phyloP scores from a whole-genome alignment of 2,329 filamentous ascomycete genomes.

The Xylariales sp. region DNA sequence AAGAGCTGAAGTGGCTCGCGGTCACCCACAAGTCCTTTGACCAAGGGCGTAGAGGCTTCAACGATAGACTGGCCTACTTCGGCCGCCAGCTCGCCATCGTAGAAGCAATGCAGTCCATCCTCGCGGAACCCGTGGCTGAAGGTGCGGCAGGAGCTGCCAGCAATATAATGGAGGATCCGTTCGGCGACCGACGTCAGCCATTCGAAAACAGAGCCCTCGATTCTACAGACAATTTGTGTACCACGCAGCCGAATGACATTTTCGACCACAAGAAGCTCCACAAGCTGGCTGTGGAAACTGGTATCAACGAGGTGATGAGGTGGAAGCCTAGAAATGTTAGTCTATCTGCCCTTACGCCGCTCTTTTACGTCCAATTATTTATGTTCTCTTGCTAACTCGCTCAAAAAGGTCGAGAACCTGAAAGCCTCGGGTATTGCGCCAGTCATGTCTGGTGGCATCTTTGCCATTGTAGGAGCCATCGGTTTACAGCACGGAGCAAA shows the following conservation, averaged over 20 bases:
- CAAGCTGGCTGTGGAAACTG: constrained; percentile 63
- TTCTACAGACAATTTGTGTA: constrained; percentile 68
- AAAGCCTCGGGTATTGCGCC: constrained; percentile 67
- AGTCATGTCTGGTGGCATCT: constrained; percentile 72
- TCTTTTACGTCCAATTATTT: too few relatives aligned
- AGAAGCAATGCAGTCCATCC: constrained; percentile 32
- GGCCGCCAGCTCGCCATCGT: constrained; percentile 32
- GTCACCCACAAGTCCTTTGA: constrained; percentile 99
- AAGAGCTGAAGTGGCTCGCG: constrained; percentile 94
- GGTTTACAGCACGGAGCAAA: constrained; percentile 83
- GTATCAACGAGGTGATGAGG: constrained; percentile 70
- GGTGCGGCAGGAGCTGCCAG: constrained; percentile 13
- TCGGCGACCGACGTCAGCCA: constrained; percentile 55
- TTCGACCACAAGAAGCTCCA: constrained; percentile 63
- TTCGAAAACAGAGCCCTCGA: constrained; percentile 68
- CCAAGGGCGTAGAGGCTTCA: constrained; percentile 89
- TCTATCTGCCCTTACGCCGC: too few relatives aligned
- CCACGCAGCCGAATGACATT: constrained; percentile 54
- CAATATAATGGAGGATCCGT: constrained; percentile 22
- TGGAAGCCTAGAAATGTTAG: constrained; percentile 85
- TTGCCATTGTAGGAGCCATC: constrained; percentile 83
- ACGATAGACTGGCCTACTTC: constrained; percentile 85
- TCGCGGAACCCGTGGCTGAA: constrained; percentile 35
- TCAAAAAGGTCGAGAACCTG: constrained; percentile 67
- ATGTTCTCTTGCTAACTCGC: too few relatives aligned